phyloP scores from a whole-genome alignment of 352 stramenopile genomes.

The Phytophthora capsici region DNA sequence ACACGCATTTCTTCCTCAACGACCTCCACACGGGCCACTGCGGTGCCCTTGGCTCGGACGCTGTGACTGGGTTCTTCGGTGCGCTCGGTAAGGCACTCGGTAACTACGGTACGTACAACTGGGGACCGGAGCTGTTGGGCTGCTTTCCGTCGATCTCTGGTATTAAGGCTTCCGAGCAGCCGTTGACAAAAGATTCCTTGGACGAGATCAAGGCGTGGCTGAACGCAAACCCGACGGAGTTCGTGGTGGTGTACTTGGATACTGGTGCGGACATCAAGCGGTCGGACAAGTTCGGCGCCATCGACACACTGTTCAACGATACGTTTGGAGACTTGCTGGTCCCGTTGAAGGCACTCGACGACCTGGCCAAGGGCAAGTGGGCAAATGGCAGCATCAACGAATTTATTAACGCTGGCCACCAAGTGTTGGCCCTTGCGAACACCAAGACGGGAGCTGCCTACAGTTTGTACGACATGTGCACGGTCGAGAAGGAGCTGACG shows the following conservation, averaged over 20 bases:
- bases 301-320: constrained; percentile 51
- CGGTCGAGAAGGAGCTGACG: constrained; percentile 36
- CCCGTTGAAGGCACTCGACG: constrained; percentile 41
- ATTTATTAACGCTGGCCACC: constrained; percentile 50
- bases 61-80: constrained; percentile 41
- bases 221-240: constrained; percentile 49
- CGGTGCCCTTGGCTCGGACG: constrained; percentile 44
- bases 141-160: constrained; percentile 71
- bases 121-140: constrained; percentile 56
- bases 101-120: constrained; percentile 53
- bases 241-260: constrained; percentile 69
- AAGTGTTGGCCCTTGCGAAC: constrained; percentile 54
- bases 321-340: constrained; percentile 60
- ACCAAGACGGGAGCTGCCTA: constrained; percentile 43
- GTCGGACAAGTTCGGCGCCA: constrained; percentile 36
- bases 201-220: constrained; percentile 63
- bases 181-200: constrained; percentile 42
- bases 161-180: constrained; percentile 63
- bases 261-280: constrained; percentile 48
- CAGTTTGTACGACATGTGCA: constrained; percentile 49
- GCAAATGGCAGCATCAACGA: constrained; percentile 45
- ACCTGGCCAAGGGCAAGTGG: constrained; percentile 43
- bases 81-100: constrained; percentile 45
- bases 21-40: constrained; percentile 67
- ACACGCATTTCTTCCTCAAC: constrained; percentile 40